Percentiles rank a stretch among this genome's conserved stretches.
These are phyloP conservation scores for Sextonia rubra DNA, from an alignment of 164 flowering plant species.

Conservation along the genomic window DNA sequence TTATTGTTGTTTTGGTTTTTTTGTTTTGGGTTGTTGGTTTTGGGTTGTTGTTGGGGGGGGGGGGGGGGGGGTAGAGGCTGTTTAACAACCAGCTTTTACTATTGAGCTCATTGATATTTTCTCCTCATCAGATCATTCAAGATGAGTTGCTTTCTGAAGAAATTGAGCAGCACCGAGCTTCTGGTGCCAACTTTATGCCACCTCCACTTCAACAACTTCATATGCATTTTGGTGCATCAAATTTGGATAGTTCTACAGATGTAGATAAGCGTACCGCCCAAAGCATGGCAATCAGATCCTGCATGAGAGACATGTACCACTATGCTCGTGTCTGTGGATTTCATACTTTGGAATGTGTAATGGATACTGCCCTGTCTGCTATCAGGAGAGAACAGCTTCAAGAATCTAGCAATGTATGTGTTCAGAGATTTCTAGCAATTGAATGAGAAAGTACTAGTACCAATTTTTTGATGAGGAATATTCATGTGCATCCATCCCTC, in stretches of 20 bases:
- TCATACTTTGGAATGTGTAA: constrained; percentile 70
- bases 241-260: constrained; percentile 22
- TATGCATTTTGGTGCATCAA: constrained; percentile 21
- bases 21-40: too few species aligned
- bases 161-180: constrained; percentile 45
- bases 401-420: constrained; percentile 83
- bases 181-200: constrained; percentile 44
- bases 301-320: constrained; percentile 85
- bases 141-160: constrained; percentile 72
- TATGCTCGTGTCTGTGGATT: constrained; percentile 84
- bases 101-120: constrained; percentile 1
- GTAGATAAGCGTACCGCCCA: constrained; percentile 19
- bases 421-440: constrained; percentile 19
- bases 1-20: too few species aligned
- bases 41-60: too few species aligned
- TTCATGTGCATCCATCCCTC: too few species aligned
- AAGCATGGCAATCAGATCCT: constrained; percentile 36
- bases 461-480: background rate
- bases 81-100: background rate
- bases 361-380: constrained; percentile 72
- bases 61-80: too few species aligned
- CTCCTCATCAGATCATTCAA: constrained; percentile 58
- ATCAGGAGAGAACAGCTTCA: constrained; percentile 71
- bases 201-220: constrained; percentile 65
- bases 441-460: constrained; percentile 13